Base-by-base conservation (phyloP, 441 rosid genomes). In the Croton laevigatus region DNA sequence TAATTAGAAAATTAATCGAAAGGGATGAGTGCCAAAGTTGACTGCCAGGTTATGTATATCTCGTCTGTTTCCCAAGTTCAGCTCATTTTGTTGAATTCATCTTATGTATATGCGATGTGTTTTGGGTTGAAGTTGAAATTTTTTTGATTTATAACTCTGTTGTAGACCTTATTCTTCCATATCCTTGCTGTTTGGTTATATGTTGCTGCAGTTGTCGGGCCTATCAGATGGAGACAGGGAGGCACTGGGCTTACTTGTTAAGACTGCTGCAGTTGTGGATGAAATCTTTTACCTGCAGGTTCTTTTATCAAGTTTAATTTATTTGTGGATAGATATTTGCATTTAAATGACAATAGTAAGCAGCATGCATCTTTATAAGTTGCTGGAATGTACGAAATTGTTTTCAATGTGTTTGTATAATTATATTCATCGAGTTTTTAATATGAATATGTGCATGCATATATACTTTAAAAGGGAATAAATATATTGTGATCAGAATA, bases 231-330 rank as follows among this genome's bases (percentile, higher is more conserved):
- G 77, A 61, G 99, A 91, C 78, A 86, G 65, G 81, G 83, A 87
- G 76, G 94, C 93, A 66, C 63, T 94, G 72, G 36, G 70, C 51
- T 81, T 90, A 57, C 78, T 94, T 72, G 81, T 92, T 67, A 86
- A 87, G 86, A 97, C 99, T 78, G 98, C 97, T 73, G 81, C 74
- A 82, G 46, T 90, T 58, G 80, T 92, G 71, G 97, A 92, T 70
- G 96, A 94, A 60, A 92, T 90, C 60, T 94, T 92, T 71, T 78
- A 85, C 80, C 81, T 79, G 74, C 99, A 92, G 99, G 99, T 90
- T 59, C 32, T 45, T 59, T 32, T 45, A 27, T 45, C 62, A 40
- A 8, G 40, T 38, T 22, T 3, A 44, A 44, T 13, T 58, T n/a
- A 6, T 23, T 14, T 44, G 34, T 62, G 27, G 66, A 58, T 60